Evolutionary conservation across 768 basidiomycete species (phyloP).

Genomic region (Chalciporus chontae): DNA sequence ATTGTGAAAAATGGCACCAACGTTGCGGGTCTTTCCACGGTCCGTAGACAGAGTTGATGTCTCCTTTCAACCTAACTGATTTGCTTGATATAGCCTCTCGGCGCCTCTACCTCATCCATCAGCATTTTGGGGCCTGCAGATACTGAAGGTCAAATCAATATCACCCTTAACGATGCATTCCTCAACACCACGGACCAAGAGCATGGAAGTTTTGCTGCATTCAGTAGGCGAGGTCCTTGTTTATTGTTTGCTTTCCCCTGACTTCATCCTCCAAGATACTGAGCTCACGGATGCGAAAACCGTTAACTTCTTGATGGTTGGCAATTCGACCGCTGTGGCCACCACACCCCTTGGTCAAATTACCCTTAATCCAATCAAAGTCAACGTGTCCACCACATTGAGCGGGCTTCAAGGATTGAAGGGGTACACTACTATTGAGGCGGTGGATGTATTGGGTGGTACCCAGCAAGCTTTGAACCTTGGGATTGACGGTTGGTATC

Average conservation of each 20-base stretch:
- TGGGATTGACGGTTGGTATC: constrained; percentile 48
- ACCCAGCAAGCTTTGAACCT: constrained; percentile 55
- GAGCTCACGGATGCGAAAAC: constrained; percentile 48
- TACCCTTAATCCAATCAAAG: constrained; percentile 66
- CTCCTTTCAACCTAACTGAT: neutral
- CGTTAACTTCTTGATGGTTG: constrained; percentile 56
- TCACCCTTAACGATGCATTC: constrained; percentile 53
- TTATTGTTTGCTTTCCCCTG: neutral
- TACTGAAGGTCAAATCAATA: constrained; percentile 63
- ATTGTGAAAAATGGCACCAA: constrained; percentile 50
- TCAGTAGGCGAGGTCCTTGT: constrained; percentile 42
- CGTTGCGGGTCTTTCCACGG: constrained; percentile 61
- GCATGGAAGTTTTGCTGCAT: constrained; percentile 51
- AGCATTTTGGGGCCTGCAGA: constrained; percentile 47
- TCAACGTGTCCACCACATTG: constrained; percentile 62
- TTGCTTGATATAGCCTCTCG: constrained; percentile 43
- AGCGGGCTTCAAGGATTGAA: constrained; percentile 60
- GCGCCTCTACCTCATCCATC: constrained; percentile 61
- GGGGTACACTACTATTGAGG: constrained; percentile 49
- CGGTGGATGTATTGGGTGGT: constrained; percentile 66
- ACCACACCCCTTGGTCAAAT: constrained; percentile 62
- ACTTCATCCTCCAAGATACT: constrained; percentile 37
- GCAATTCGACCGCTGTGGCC: constrained; percentile 57
- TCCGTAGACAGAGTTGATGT: constrained; percentile 17
- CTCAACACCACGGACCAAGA: constrained; percentile 46